These are phyloP conservation scores for Paramecium primaurelia DNA, from an alignment of 73 alveolate genomes.

Conservation along the genomic window DNA sequence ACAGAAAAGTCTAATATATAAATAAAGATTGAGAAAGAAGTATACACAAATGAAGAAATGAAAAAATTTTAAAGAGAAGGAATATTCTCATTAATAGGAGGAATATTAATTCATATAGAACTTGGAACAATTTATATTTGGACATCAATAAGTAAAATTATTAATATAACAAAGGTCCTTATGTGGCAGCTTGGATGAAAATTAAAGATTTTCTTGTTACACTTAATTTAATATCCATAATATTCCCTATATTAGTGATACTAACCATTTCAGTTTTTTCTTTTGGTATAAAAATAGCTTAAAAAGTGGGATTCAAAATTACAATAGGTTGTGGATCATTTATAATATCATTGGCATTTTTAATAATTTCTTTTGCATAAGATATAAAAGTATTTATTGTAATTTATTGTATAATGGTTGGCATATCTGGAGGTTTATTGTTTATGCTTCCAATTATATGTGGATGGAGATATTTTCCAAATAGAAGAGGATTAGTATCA, in stretches of 20 bases:
- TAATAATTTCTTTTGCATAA: neutral
- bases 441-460: constrained; percentile 55
- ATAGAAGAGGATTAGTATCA: constrained; percentile 44
- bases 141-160: neutral
- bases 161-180: neutral
- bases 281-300: constrained; percentile 25
- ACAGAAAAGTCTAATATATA: neutral
- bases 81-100: neutral
- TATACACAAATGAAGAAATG: neutral
- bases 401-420: constrained; percentile 22
- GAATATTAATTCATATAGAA: neutral
- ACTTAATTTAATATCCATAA: neutral
- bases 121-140: neutral
- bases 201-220: neutral
- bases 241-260: neutral
- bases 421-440: constrained; percentile 35
- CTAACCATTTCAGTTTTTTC: neutral
- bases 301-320: neutral
- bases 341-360: neutral
- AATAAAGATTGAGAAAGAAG: neutral
- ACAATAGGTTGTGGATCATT: neutral
- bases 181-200: constrained; percentile 16
- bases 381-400: neutral
- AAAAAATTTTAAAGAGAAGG: neutral
- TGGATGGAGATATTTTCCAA: constrained; percentile 64